These are phyloP conservation scores for Penicillium sumatraense DNA, from an alignment of 2,329 filamentous ascomycete genomes.

Conservation along the genomic window DNA sequence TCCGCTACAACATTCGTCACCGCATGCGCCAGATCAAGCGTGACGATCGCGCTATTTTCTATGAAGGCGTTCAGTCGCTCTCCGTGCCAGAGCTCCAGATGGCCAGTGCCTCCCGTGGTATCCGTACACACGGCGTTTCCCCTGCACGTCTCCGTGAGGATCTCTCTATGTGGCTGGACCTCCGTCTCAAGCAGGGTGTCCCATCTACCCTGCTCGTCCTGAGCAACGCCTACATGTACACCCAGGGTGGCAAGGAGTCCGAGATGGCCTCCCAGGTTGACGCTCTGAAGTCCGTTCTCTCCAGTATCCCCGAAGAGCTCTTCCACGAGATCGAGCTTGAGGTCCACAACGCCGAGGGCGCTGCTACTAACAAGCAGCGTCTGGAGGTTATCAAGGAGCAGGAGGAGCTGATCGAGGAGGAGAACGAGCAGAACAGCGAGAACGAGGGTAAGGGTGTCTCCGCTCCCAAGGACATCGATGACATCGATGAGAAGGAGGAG, in stretches of 20 bases:
- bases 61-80: constrained; percentile 88
- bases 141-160: constrained; percentile 87
- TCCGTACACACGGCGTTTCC: constrained; percentile 89
- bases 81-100: constrained; percentile 93
- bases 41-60: constrained; percentile 91
- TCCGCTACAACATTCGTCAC: constrained; percentile 94
- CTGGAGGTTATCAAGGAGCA: constrained; percentile 98
- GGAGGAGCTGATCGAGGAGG: constrained; percentile 95
- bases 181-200: constrained; percentile 91
- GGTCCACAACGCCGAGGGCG: constrained; percentile 94
- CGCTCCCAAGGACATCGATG: constrained; percentile 80
- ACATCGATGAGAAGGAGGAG: constrained; percentile 93
- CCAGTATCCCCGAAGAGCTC: constrained; percentile 93
- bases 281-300: constrained; percentile 87
- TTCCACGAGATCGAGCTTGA: constrained; percentile 99
- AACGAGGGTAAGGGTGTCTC: constrained; percentile 75
- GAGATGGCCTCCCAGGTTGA: constrained; percentile 91
- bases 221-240: constrained; percentile 98
- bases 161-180: constrained; percentile 89
- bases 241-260: constrained; percentile 71
- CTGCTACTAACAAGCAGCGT: constrained; percentile 97
- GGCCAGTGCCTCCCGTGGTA: constrained; percentile 87
- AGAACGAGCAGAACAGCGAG: constrained; percentile 87
- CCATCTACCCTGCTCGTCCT: constrained; percentile 93
- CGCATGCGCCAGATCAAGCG: constrained; percentile 99